Evolutionary conservation across 2,329 filamentous ascomycete species (phyloP).

Genomic region (Xylaria sp.): DNA sequence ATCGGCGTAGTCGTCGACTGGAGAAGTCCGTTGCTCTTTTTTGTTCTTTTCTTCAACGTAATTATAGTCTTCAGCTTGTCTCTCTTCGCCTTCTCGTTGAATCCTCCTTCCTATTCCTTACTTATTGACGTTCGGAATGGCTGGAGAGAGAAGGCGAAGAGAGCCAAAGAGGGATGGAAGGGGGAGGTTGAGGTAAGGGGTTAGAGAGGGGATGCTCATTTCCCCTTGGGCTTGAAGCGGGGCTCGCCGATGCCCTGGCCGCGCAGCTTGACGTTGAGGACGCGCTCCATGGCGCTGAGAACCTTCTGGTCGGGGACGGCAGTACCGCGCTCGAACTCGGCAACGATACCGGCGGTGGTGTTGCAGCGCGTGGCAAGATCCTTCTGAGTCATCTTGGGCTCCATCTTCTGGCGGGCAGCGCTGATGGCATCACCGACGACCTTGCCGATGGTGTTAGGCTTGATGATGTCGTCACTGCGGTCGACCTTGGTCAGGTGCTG

Average conservation of each 20-base stretch:
- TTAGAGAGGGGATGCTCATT: conserved; percentile 27
- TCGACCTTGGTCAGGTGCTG: conserved; percentile 98
- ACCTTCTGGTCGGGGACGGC: conserved; percentile 81
- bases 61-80: neutral
- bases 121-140: neutral
- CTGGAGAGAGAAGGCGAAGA: neutral
- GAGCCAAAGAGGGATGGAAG: neutral
- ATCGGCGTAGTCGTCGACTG: neutral
- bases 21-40: neutral
- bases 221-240: conserved; percentile 72
- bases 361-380: conserved; percentile 82
- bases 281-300: conserved; percentile 69
- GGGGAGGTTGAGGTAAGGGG: neutral
- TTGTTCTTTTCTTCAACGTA: neutral
- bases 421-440: conserved; percentile 79
- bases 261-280: conserved; percentile 82
- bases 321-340: conserved; percentile 77
- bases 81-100: neutral
- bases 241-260: conserved; percentile 80
- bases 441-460: conserved; percentile 84
- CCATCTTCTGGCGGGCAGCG: conserved; percentile 70
- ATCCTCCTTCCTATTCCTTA: neutral
- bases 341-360: conserved; percentile 72
- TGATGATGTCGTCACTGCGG: conserved; percentile 94
- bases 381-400: conserved; percentile 96